Conservation (phyloP, 2,329 filamentous ascomycete genomes). For the Penicillium sp. region DNA sequence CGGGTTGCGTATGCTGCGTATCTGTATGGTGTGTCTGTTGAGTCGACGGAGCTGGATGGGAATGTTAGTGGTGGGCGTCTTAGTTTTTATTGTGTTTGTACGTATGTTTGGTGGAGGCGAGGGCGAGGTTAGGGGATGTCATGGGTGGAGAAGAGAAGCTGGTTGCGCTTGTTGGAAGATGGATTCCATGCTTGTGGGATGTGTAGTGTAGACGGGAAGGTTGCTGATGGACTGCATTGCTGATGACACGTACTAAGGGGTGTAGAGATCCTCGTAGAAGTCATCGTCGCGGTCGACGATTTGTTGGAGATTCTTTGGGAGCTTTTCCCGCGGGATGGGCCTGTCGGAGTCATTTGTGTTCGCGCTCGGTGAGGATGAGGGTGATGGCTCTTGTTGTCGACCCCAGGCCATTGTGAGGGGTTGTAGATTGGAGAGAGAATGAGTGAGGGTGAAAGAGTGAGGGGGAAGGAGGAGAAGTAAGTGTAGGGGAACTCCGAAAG, state of each 20-base stretch:
- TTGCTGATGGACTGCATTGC: neutral
- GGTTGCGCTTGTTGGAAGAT: too few species aligned
- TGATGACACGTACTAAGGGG: constrained; percentile 69
- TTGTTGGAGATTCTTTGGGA: constrained; percentile 60
- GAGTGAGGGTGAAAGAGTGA: neutral
- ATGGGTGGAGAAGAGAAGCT: neutral
- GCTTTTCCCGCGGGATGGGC: constrained; percentile 54
- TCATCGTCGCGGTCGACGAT: constrained; percentile 68
- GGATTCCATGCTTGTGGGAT: too few species aligned
- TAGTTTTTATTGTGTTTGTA: constrained; percentile 7
- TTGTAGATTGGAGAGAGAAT: neutral
- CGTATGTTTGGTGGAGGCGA: neutral
- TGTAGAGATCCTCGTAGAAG: constrained; percentile 76
- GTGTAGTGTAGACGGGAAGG: neutral
- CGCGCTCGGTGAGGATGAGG: constrained; percentile 20
- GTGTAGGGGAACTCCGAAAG: constrained; percentile 2
- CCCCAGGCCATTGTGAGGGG: constrained; percentile 37
- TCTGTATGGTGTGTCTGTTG: constrained; percentile 81
- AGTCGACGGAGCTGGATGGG: constrained; percentile 67
- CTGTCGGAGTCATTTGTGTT: constrained; percentile 24
- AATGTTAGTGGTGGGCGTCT: constrained; percentile 23
- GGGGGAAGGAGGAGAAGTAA: neutral
- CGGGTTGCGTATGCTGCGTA: constrained; percentile 92
- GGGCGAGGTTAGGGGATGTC: neutral
- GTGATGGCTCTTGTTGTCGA: constrained; percentile 22